Base-by-base conservation (phyloP, 208 protist genomes). In the Trypanosoma theileri region DNA sequence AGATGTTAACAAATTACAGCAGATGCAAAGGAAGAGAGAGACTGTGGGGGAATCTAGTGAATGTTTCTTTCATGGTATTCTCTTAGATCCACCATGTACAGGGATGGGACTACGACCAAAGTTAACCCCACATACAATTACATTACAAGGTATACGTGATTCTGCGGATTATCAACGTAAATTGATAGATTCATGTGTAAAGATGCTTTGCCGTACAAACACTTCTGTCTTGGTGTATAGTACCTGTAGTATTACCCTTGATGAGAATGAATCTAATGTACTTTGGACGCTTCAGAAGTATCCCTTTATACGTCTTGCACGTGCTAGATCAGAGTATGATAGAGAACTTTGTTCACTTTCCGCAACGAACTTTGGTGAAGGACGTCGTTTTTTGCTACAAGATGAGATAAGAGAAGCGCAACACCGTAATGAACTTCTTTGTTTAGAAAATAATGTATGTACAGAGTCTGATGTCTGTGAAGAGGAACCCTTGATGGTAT, bases 21-120 rank as follows among this genome's bases (percentile, higher is more conserved):
- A 52, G 10, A 26, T 19, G 21, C 51, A 52, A 40, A 3, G 46
- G 9, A 52, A 13, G 4, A 50, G 12, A 21, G 59, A 71, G 0
- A n/a, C 9, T 45, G 13, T 42, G 14, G 8, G 19, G 21, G 16
- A 17, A 60, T 4, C 14, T 24, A 31, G 59, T 4, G 60, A 63
- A 26, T 46, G n/a, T 54, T 24, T 21, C 57, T 89, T 94, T 66
- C 79, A 95, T 65, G 73, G 65, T 10, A 72, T 97, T 28, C 63
- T 97, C 56, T 56, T 94, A 13, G 92, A 97, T 74, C 83, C 87
- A 4, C 89, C 91, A n/a, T 97, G 92, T 79, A 89, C 79, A 0
- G 90, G 88, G 9, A 59, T 95, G 42, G 92, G 90, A 41, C 70
- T 91, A 28, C 78, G 88, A 13, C 88, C 88, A n/a, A 75, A 77